Percentiles rank a stretch among this genome's conserved stretches.
Evolutionary conservation across 345 rosid species (phyloP).

Genomic region (Moringa oleifera): DNA sequence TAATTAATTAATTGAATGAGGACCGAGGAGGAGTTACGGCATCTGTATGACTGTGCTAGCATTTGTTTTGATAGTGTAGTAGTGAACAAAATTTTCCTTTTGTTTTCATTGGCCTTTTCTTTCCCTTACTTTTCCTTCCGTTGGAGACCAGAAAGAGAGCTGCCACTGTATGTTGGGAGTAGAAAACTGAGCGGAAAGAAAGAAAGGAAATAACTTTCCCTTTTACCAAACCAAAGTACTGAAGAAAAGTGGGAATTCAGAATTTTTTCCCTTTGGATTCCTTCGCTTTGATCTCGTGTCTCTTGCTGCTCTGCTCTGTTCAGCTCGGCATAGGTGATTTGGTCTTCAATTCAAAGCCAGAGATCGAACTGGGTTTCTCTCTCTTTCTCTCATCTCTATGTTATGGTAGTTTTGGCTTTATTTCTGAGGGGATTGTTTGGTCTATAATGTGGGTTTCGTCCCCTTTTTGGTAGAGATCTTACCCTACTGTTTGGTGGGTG

Average conservation of each 20-base stretch:
- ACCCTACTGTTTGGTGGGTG: slow-evolving; percentile 16
- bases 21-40: too few species aligned
- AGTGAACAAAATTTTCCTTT: neutral
- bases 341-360: slow-evolving; percentile 22
- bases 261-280: slow-evolving; percentile 33
- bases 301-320: slow-evolving; percentile 13
- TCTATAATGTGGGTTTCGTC: slow-evolving; percentile 28
- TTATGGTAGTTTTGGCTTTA: slow-evolving; percentile 15
- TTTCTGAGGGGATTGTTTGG: slow-evolving; percentile 13
- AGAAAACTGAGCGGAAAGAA: neutral
- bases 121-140: slow-evolving; percentile 13
- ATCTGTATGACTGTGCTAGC: too few species aligned
- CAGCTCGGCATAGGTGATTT: slow-evolving; percentile 19
- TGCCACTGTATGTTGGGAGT: slow-evolving; percentile 13
- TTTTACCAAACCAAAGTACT: slow-evolving; percentile 46
- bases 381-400: neutral
- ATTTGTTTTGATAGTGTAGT: too few species aligned
- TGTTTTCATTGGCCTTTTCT: neutral
- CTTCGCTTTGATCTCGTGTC: slow-evolving; percentile 27
- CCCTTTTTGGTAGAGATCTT: slow-evolving; percentile 33
- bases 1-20: too few species aligned
- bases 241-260: slow-evolving; percentile 38
- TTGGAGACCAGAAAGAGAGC: slow-evolving; percentile 16
- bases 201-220: slow-evolving; percentile 40
- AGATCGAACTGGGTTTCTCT: slow-evolving; percentile 19